phyloP scores from a whole-genome alignment of 768 basidiomycete genomes.

The Xerocomellus amylosporus region DNA sequence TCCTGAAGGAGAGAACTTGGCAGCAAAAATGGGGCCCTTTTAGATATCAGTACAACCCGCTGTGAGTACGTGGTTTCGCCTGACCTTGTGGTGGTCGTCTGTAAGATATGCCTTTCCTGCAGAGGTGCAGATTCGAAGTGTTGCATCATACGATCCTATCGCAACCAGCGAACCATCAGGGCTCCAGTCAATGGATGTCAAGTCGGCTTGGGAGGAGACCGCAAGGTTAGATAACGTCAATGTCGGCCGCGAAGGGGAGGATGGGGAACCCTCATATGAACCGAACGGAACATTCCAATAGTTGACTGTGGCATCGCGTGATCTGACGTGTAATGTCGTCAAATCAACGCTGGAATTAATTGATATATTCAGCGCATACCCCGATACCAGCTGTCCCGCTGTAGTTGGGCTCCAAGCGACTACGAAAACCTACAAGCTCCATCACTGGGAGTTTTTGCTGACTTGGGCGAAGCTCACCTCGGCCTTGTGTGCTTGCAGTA shows the following conservation, averaged over 20 bases:
- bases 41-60: conserved; percentile 20
- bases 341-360: neutral
- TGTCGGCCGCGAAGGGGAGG: conserved; percentile 33
- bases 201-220: conserved; percentile 50
- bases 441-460: conserved; percentile 4
- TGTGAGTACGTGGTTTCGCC: conserved; percentile 7
- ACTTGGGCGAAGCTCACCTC: conserved; percentile 42
- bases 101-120: conserved; percentile 62
- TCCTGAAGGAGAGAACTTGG: conserved; percentile 71
- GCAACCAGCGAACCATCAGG: conserved; percentile 69
- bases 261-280: conserved; percentile 18
- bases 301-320: conserved; percentile 72
- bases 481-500: conserved; percentile 57
- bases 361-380: conserved; percentile 43
- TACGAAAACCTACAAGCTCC: conserved; percentile 63
- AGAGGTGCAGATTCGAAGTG: conserved; percentile 64
- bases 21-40: conserved; percentile 79
- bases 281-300: conserved; percentile 64
- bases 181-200: conserved; percentile 80
- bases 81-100: conserved; percentile 64
- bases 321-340: conserved; percentile 39
- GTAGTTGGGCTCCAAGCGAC: conserved; percentile 74
- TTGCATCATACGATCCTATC: conserved; percentile 73
- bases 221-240: conserved; percentile 49
- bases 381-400: conserved; percentile 62